phyloP scores from a whole-genome alignment of 1,284 basidiomycete genomes.

The Puccinia polysora region DNA sequence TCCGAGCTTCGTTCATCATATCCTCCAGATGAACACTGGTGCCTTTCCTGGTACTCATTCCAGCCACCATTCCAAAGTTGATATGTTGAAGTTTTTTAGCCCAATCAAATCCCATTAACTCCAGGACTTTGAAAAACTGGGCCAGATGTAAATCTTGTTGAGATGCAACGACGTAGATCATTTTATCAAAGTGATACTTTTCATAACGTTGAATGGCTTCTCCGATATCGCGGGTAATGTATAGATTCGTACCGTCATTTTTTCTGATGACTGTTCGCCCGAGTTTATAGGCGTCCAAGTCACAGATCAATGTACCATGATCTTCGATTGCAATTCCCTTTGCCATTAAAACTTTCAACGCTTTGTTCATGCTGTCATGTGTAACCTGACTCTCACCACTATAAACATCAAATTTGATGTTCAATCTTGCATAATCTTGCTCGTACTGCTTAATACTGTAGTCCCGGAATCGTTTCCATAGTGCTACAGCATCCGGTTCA shows the following conservation, averaged over 20 bases:
- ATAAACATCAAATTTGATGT: constrained; percentile 89
- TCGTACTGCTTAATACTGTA: constrained; percentile 86
- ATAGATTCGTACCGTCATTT: constrained; percentile 95
- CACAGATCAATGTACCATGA: constrained; percentile 70
- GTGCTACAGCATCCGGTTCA: constrained; percentile 71
- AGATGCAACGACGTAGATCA: constrained; percentile 82
- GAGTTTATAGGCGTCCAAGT: constrained; percentile 80
- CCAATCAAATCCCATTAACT: constrained; percentile 84
- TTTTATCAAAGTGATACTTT: constrained; percentile 93
- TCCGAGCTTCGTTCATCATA: constrained; percentile 84
- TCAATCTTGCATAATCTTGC: constrained; percentile 82
- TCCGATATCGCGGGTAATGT: constrained; percentile 96
- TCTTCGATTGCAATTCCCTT: constrained; percentile 62
- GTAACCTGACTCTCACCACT: constrained; percentile 87
- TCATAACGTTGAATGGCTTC: constrained; percentile 88
- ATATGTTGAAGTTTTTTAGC: constrained; percentile 77
- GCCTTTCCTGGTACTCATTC: constrained; percentile 96
- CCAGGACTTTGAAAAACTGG: constrained; percentile 91
- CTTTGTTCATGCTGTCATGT: constrained; percentile 70
- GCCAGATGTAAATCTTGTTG: constrained; percentile 90
- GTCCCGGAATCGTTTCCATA: constrained; percentile 91
- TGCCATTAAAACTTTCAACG: constrained; percentile 62
- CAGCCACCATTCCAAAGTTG: constrained; percentile 79
- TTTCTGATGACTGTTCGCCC: constrained; percentile 87
- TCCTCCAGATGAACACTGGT: constrained; percentile 93